These are phyloP conservation scores for Boletellus ananiceps DNA, from an alignment of 768 basidiomycete genomes.

Conservation along the genomic window DNA sequence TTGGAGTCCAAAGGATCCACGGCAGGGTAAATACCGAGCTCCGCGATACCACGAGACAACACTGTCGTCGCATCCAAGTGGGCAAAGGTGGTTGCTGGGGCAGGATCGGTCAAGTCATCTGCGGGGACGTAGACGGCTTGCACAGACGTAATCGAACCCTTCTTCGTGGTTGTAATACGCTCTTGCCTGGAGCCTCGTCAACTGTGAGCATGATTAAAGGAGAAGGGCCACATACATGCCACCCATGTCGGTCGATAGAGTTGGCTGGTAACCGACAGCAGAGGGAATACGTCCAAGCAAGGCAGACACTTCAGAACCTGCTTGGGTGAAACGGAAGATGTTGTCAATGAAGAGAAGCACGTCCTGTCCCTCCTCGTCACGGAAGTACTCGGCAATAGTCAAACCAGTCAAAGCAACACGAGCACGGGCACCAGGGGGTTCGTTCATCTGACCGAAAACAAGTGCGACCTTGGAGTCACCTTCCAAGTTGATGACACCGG, in stretches of 20 bases:
- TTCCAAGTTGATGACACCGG: conserved; percentile 99
- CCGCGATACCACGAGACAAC: conserved; percentile 97
- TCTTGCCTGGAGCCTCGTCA: conserved; percentile 68
- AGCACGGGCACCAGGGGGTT: conserved; percentile 99
- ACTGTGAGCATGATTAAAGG: background rate
- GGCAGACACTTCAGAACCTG: conserved; percentile 99
- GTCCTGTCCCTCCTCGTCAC: conserved; percentile 99
- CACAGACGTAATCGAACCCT: conserved; percentile 99
- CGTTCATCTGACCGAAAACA: conserved; percentile 99
- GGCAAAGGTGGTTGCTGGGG: conserved; percentile 98
- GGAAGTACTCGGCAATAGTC: conserved; percentile 99
- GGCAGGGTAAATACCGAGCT: conserved; percentile 99
- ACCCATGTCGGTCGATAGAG: conserved; percentile 99
- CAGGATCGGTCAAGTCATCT: conserved; percentile 99
- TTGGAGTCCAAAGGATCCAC: conserved; percentile 99
- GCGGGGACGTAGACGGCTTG: conserved; percentile 99
- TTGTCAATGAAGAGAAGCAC: conserved; percentile 99
- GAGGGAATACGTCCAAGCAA: conserved; percentile 99
- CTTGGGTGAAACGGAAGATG: conserved; percentile 99
- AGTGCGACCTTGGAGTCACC: conserved; percentile 99
- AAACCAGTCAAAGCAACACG: conserved; percentile 99
- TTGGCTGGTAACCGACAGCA: conserved; percentile 99
- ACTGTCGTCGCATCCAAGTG: conserved; percentile 99
- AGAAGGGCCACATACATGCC: conserved; percentile 65
- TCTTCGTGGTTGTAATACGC: conserved; percentile 99